Conservation (phyloP, 345 rosid genomes). For the Salix dunnii region DNA sequence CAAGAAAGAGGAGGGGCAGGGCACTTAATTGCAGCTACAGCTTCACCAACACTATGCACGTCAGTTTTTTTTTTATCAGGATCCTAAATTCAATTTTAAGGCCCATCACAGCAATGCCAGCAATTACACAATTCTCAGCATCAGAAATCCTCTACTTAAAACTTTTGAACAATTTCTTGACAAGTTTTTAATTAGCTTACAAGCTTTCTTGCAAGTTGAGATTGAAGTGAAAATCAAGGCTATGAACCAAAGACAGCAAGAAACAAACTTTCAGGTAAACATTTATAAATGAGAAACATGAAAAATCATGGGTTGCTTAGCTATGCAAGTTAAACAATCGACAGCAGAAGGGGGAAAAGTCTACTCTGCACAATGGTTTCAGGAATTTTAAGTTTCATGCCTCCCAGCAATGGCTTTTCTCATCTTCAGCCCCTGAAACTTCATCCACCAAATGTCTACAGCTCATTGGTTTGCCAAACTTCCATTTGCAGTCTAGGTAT, state of each 20-base stretch:
- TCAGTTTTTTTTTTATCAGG: neutral
- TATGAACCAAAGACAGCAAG: neutral
- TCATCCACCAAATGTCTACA: neutral
- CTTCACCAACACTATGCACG: neutral
- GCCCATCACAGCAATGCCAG: neutral
- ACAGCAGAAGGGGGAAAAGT: neutral
- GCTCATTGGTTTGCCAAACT: neutral
- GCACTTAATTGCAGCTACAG: neutral
- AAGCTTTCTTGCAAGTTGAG: neutral
- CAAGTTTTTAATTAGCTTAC: neutral
- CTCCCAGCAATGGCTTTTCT: neutral
- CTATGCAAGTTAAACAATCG: neutral
- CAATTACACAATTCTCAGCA: neutral
- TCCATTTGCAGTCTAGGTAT: neutral
- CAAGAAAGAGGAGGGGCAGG: neutral
- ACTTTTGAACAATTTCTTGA: neutral
- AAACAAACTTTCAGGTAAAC: neutral
- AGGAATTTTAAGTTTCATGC: neutral
- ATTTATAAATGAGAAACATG: neutral
- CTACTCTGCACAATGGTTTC: neutral
- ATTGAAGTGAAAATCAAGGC: neutral
- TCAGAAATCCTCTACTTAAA: neutral
- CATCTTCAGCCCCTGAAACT: neutral
- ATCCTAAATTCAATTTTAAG: neutral
- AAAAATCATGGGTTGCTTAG: neutral